Evolutionary conservation across 768 basidiomycete genomes (phyloP).

Genomic region (Hemileccinum impolitum): DNA sequence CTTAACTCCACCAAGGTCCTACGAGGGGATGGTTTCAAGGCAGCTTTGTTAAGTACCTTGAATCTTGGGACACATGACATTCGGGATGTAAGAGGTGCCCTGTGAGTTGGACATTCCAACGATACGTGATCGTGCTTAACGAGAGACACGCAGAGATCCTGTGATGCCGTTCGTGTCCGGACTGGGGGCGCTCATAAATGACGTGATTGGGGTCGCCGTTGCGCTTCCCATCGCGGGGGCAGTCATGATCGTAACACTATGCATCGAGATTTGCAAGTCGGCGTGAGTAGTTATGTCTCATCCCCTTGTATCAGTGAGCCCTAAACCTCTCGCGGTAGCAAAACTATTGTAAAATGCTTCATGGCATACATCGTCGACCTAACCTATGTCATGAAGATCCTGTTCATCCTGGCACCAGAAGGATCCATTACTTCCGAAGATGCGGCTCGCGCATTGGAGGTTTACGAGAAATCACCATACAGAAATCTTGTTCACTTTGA

Average conservation of each 20-base stretch:
- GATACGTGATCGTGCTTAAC: background rate
- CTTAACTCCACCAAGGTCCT: background rate
- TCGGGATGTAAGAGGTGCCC: too few species aligned
- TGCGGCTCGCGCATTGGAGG: background rate
- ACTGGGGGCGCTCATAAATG: background rate
- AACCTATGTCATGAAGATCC: constrained; percentile 2
- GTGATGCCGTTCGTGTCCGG: background rate
- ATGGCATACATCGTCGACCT: background rate
- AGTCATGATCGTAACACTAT: background rate
- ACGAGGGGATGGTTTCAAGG: background rate
- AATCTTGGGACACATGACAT: background rate
- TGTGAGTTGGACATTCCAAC: background rate
- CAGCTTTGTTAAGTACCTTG: background rate
- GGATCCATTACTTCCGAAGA: background rate
- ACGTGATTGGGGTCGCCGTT: background rate
- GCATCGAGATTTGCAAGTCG: background rate
- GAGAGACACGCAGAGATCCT: background rate
- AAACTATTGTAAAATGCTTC: background rate
- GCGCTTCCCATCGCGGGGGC: background rate
- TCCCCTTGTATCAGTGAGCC: background rate
- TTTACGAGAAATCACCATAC: background rate
- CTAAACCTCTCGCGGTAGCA: background rate
- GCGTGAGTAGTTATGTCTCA: background rate
- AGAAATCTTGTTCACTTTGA: background rate
- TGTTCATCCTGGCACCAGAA: background rate